Evolutionary conservation across 108 stramenopile species (phyloP), one percentile per base, ranked within the genome.

Genomic region (Cylindrotheca closterium): DNA sequence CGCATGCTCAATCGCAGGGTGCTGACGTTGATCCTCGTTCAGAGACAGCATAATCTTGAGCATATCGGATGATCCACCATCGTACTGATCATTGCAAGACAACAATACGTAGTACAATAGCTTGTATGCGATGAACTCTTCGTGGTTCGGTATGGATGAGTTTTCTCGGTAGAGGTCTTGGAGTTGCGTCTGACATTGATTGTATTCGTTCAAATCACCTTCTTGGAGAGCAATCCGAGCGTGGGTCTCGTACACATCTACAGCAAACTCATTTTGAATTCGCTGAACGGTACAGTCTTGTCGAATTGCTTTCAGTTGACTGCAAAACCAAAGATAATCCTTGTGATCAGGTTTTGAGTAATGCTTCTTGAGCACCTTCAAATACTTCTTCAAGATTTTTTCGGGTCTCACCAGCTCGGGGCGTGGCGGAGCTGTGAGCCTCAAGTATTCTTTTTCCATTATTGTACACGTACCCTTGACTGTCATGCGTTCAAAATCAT

Each of bases 281-380:
- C 83, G 79, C 67, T 98, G 98, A 8, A 98, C 94, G 24, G 91
- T 94, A 47, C 94, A 77, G 73, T 98, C 98, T 68, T 97, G 98
- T 24, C 98, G 86, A 47, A 98, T 80, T 17, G 96, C 91, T 33
- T 64, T 80, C 25, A 80, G 47, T 60, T 98, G 97, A 4, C 93
- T 89, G 67, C 95, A 97, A 63, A 94, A 87, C 91, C 91, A 89
- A 50, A 81, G 65, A 62, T 96, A 97, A 55, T 90, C 88, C 50
- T 55, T 66, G 59, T 62, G 68, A 34, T 51, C 60, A 48, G 21
- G n/a, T 15, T 18, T 15, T 29, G 61, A 58, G 30, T 74, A 74
- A 51, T 73, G 68, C 46, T 30, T 26, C 60, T 83, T 75, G 12
- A 93, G 55, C 56, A 85, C 77, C 15, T 63, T 50, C 68, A 89